Evolutionary conservation across 306 rosid genomes (phyloP), one percentile per base, ranked within the genome.

Genomic region (Lotus japonicus): DNA sequence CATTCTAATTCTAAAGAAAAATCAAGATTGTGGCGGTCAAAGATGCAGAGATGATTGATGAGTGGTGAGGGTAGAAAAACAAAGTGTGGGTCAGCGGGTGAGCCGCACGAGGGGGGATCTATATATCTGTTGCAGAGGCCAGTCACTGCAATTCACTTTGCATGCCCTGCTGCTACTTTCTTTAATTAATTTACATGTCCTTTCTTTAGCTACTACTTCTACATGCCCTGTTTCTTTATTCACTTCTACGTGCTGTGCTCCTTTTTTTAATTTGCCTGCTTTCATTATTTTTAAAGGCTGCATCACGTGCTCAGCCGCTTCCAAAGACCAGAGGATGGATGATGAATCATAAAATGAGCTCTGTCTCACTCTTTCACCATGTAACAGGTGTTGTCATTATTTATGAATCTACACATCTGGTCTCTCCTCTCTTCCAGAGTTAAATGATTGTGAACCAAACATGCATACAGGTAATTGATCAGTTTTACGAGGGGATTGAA

Each of bases 91-190:
- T 82, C 92, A 80, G 90, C 88, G 80, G 79, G 80, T 79, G 87
- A 84, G 92, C 78, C 88, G 84, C 96, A 86, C 92, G 88, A 89
- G 92, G 89, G 92, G 88, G 36, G 36, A 84, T 86, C 88, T 60
- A 57, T 72, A 48, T 7, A 7, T 48, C 21, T 17, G 17, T 73
- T 72, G 82, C 77, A 60, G 63, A 66, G 45, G 5, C 9, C 42
- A 7, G 59, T 26, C 76, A 18, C 35, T 66, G 80, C 56, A 71
- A 64, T 68, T 59, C 73, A 19, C 7, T 31, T 31, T 31, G 36
- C 36, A 31, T 31, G 36, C 36, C 36, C 36, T 31, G 36, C 36
- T 26, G 31, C 31, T 26, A 26, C 31, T 31, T 31, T 31, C 7
- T 31, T 31, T 31, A 31, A 31, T 31, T 31, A 31, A 31, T 31